A percentile compares a stretch with the other conserved stretches of the same genome.
Conservation (phyloP, 139 green algal species). For the Desmodesmus armatus region DNA sequence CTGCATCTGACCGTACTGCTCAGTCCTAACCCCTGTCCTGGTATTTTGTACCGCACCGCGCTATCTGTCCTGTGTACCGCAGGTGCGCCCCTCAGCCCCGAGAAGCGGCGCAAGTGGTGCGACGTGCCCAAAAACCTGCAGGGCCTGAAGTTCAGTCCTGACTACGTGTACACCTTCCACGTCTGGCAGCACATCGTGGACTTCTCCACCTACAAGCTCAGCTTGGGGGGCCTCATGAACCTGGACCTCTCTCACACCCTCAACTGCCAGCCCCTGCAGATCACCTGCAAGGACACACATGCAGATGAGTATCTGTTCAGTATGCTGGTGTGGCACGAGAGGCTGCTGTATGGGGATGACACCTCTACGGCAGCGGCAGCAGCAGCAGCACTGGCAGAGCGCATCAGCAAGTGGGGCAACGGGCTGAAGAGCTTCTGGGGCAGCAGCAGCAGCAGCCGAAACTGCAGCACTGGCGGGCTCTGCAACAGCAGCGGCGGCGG, state of each 20-base stretch:
- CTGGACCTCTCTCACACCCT: constrained; percentile 39
- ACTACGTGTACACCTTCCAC: constrained; percentile 49
- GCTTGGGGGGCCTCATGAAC: constrained; percentile 38
- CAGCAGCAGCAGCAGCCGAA: constrained; percentile 11
- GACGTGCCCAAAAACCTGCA: constrained; percentile 40
- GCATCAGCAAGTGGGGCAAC: neutral
- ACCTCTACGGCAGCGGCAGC: constrained; percentile 16
- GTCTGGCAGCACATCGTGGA: constrained; percentile 55
- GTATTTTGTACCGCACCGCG: too few species aligned
- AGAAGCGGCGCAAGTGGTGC: constrained; percentile 53
- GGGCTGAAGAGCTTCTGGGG: neutral
- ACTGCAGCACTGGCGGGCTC: neutral
- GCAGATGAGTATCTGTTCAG: constrained; percentile 38
- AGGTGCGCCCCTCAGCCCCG: constrained; percentile 2
- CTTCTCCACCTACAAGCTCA: constrained; percentile 48
- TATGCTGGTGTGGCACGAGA: constrained; percentile 50
- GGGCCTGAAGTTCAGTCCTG: constrained; percentile 27
- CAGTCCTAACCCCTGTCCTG: too few species aligned
- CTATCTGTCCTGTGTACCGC: too few species aligned
- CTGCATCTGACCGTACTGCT: too few species aligned
- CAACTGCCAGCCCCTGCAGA: constrained; percentile 48
- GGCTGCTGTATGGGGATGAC: constrained; percentile 37
- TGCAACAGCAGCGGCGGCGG: too few species aligned
- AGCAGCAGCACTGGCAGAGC: constrained; percentile 13
- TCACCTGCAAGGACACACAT: constrained; percentile 46